These are phyloP conservation scores for Delitschia confertaspora DNA, from an alignment of 495 filamentous ascomycete species.

Conservation along the genomic window DNA sequence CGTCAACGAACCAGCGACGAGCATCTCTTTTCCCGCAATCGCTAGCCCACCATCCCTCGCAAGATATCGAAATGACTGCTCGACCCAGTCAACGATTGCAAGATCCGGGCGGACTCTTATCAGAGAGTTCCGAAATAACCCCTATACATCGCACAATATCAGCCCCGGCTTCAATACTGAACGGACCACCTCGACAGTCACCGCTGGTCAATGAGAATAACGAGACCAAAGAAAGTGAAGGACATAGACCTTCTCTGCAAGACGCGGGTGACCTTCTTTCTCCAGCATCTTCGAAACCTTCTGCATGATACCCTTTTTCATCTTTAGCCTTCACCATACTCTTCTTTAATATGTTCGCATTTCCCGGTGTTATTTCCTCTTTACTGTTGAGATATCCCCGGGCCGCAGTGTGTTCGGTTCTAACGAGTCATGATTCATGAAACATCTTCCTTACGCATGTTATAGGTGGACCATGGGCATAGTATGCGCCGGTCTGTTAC, in stretches of 20 bases:
- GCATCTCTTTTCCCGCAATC: too few species aligned
- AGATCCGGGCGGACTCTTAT: conserved; percentile 21
- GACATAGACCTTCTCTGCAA: conserved; percentile 12
- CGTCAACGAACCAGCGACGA: conserved; percentile 11
- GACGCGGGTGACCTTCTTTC: conserved; percentile 22
- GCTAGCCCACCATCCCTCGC: conserved; percentile 12
- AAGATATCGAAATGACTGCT: conserved; percentile 15
- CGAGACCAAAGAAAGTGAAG: not conserved
- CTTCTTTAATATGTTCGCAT: not conserved
- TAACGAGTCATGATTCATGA: conserved; percentile 22
- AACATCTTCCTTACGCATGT: not conserved
- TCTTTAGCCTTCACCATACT: not conserved
- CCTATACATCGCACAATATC: too few species aligned
- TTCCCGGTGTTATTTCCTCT: not conserved
- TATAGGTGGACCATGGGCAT: too few species aligned
- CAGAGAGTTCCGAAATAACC: conserved; percentile 6
- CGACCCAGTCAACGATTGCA: conserved; percentile 20
- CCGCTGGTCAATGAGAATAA: too few species aligned
- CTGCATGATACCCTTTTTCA: conserved; percentile 15
- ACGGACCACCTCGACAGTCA: too few species aligned
- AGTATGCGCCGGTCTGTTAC: too few species aligned
- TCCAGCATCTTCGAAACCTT: conserved; percentile 9
- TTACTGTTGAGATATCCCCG: conserved; percentile 16
- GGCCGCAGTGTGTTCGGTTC: conserved; percentile 10
- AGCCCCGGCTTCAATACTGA: too few species aligned